phyloP scores from a whole-genome alignment of 1,139 yeast species.

The Blastobotrys elegans region DNA sequence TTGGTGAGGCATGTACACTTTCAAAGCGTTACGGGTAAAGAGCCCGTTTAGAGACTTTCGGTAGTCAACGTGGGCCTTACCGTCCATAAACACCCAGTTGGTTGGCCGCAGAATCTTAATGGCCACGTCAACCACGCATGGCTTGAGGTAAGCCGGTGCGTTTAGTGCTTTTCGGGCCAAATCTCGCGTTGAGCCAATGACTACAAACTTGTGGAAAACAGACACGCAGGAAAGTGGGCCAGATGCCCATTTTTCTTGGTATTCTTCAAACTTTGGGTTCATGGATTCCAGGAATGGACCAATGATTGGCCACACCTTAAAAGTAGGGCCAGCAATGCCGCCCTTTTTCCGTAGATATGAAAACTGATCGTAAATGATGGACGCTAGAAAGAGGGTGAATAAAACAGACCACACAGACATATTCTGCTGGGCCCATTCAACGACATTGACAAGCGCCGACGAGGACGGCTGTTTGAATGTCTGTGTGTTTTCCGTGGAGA shows the following conservation, averaged over 20 bases:
- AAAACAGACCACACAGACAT: constrained; percentile 42
- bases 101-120: constrained; percentile 86
- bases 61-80: constrained; percentile 90
- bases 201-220: constrained; percentile 95
- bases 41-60: constrained; percentile 86
- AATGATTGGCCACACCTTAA: constrained; percentile 87
- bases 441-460: constrained; percentile 2
- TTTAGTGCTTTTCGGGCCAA: constrained; percentile 83
- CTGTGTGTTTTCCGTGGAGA: neutral
- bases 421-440: constrained; percentile 15
- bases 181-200: constrained; percentile 87
- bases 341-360: constrained; percentile 77
- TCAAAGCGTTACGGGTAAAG: constrained; percentile 78
- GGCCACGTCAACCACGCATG: constrained; percentile 98
- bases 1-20: constrained; percentile 75
- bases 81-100: constrained; percentile 97
- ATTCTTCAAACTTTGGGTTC: constrained; percentile 94
- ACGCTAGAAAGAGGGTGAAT: constrained; percentile 46
- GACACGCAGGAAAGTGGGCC: constrained; percentile 96
- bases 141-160: constrained; percentile 84
- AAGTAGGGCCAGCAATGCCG: constrained; percentile 79
- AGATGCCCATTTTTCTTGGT: constrained; percentile 86
- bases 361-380: constrained; percentile 73
- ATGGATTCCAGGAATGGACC: constrained; percentile 96
- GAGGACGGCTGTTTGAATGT: neutral